Base-by-base conservation (phyloP, 208 protist genomes). In the Herpetomonas muscarum region DNA sequence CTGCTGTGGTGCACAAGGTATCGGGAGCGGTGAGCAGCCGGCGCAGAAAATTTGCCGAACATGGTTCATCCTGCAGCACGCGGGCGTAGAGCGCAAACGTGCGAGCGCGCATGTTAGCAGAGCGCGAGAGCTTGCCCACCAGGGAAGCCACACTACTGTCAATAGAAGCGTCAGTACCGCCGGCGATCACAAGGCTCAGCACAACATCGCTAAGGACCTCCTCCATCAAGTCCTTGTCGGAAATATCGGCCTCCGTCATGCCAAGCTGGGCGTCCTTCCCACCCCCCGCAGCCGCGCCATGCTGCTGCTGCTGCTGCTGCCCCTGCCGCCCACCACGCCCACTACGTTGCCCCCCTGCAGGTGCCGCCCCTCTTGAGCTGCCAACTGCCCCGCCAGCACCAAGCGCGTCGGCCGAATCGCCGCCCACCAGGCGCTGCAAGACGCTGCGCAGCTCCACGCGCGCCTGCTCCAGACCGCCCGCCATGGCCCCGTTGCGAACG, bases 201-300 rank as follows among this genome's bases (percentile, higher is more conserved):
- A 85, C 61, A 30, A 93, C 65, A 31, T 93, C 82, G 41, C 74
- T 80, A 46, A 89, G 68, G 55, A 89, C 66, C 60, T 93, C 87
- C 26, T 81, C 67, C 2, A 85, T 32, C 2, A 89, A 56, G 0
- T 79, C 68, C n/a, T 68, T 10, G 34, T 81, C 74, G 4, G 55
- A 64, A 2, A 83, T 56, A 17, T 39, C 15, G 15, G 29, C 5
- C 15, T 67, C 58, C 61, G n/a, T 64, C 48, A 19, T 25, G 30
- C n/a, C n/a, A n/a, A n/a, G n/a, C n/a, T n/a, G n/a, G n/a, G n/a
- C n/a, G n/a, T n/a, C n/a, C n/a, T n/a, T n/a, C n/a, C n/a, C n/a
- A n/a, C n/a, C n/a, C n/a, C n/a, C n/a, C n/a, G n/a, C 34, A 39
- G 34, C 13, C 9, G 6, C 13, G 34, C 34, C 9, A 6, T 53